phyloP scores from a whole-genome alignment of 192 early-diverging fungal species.

The Podila epicladia region DNA sequence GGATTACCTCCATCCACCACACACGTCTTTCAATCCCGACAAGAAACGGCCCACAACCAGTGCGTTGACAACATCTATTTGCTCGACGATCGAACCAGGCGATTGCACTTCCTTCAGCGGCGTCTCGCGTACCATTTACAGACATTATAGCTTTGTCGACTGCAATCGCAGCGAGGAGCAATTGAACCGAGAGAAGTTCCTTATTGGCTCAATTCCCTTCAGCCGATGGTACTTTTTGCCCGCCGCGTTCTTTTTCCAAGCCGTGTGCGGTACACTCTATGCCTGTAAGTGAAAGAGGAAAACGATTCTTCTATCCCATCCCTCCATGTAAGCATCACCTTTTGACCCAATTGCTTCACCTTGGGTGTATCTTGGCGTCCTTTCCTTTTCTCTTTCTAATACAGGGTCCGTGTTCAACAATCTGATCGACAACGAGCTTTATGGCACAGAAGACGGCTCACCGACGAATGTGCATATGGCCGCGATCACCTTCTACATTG shows the following conservation, averaged over 20 bases:
- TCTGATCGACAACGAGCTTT: slow-evolving; percentile 61
- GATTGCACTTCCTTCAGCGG: slow-evolving; percentile 19
- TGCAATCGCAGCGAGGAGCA: slow-evolving; percentile 34
- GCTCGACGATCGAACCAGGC: slow-evolving; percentile 33
- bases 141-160: slow-evolving; percentile 46
- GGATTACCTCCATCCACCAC: slow-evolving; percentile 7
- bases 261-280: slow-evolving; percentile 71
- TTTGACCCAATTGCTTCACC: not conserved
- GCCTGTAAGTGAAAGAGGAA: slow-evolving; percentile 51
- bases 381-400: not conserved
- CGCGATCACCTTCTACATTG: slow-evolving; percentile 70
- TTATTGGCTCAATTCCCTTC: slow-evolving; percentile 57
- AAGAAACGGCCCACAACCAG: slow-evolving; percentile 22
- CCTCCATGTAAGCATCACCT: not conserved
- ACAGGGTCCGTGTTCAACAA: slow-evolving; percentile 68
- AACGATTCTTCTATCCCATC: not conserved
- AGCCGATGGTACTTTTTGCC: slow-evolving; percentile 67
- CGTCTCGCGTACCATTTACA: slow-evolving; percentile 24
- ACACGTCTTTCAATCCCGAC: slow-evolving; percentile 17
- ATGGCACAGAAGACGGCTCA: slow-evolving; percentile 30
- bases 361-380: not conserved
- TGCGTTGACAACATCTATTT: slow-evolving; percentile 39
- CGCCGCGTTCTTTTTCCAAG: slow-evolving; percentile 67
- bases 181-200: slow-evolving; percentile 29
- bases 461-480: slow-evolving; percentile 49